Evolutionary conservation across 2,329 filamentous ascomycete species (phyloP), one percentile per base, ranked within the genome.

Genomic region (Aspergillus persii): DNA sequence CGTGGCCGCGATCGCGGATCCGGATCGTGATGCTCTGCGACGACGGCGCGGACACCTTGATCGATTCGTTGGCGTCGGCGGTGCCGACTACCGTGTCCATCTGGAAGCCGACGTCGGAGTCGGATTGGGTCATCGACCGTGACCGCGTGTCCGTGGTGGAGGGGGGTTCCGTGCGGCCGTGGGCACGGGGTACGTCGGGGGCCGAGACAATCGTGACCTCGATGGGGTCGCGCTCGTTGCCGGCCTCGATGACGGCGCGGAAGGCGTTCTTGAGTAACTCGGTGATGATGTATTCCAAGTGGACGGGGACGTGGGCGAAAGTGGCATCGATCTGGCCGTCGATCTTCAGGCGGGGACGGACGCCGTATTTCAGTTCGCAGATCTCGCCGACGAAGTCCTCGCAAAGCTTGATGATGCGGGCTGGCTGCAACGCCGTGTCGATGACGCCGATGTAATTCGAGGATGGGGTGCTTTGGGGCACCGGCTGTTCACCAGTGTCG

Each of bases 211-310:
- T 95, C 12, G 95, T 99, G 61, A 98, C 88, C 65, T 96, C 91
- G 46, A 99, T 83, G 1, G 94, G 91, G 64, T 96, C 90, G 47
- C 85, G 83, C 66, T 90, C 89, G 69, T 86, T 88, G n/a, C 87
- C 87, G 59, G 85, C 88, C 76, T 99, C 95, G 8, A 98, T 88
- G 0, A 92, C 96, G 3, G 95, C 94, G 48, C 95, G 87, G 79
- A 98, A 99, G 1, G 93, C 91, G 71, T 99, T 99, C 77, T 99
- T 99, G 59, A 99, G 84, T 1, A 99, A 83, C 76, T 99, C 95
- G 0, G 94, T 99, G 64, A 97, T 86, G 64, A 99, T 97, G 75
- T 99, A 99, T 76, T 98, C 94, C 27, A 99, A 84, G 75, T 99
- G 95, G 74, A 96, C 95, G 12, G 95, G 95, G 8, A 99, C 89